Base-by-base conservation (phyloP, 1,284 basidiomycete species). In the Coniophora puteana region DNA sequence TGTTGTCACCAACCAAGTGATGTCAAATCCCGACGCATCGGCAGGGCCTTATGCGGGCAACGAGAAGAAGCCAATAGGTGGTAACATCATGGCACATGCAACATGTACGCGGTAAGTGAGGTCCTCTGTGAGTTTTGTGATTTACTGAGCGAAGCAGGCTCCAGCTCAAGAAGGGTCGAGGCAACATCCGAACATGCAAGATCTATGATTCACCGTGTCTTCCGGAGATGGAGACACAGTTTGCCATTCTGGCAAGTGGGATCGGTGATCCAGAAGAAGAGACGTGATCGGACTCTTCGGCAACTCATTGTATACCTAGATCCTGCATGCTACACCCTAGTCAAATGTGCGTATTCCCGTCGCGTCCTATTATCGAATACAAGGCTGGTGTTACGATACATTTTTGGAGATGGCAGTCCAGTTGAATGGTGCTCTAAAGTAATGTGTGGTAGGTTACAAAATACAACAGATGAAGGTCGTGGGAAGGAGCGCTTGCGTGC, bases 151-250 rank as follows among this genome's bases (percentile, higher is more conserved):
- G 23, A 20, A 28, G 33, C 52, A 91, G 90, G 25, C 64, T 99
- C 22, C 92, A 94, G 59, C 74, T 99, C 40, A 89, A 91, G 67
- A 99, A 99, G 62, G 89, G 87, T 22, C 80, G 95, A 27, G 96
- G 89, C 8, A 88, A 90, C 46, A 94, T 91, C 38, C 88, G 96
- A 50, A 86, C 93, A 35, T 96, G 93, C 68, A 95, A 94, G 66
- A 95, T 99, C 50, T 95, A 96, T 48, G 96, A 99, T 67, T 97
- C 93, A 6, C 96, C 96, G 1, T 98, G 94, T 66, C 72, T 99
- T 30, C 96, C 96, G 5, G 96, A 99, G 65, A 92, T 91, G 45
- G 95, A 99, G 61, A 93, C 89, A 3, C 88, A 91, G 48, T 99
- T 98, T 62, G 89, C 93, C 22, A 99, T 99, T 63, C 82, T 91